Percentiles rank a stretch among this genome's conserved stretches.
Evolutionary conservation across 2,329 filamentous ascomycete species (phyloP).

Genomic region (Calonectria montana): DNA sequence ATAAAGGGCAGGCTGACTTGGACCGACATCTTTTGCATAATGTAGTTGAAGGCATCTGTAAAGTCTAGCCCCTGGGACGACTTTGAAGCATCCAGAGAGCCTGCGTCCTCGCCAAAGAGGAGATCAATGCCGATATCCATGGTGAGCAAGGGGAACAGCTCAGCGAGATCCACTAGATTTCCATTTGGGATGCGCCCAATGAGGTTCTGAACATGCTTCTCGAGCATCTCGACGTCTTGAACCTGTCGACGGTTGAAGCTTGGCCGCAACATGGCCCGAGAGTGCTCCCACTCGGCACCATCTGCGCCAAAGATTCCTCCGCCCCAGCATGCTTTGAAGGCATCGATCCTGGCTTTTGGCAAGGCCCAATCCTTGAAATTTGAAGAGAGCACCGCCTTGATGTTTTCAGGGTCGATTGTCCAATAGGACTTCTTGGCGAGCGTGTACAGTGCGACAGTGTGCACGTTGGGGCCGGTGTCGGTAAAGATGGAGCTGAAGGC

Average conservation of each 20-base stretch:
- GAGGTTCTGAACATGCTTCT: conserved; percentile 8
- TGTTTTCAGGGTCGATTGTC: conserved; percentile 58
- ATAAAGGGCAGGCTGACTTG: background rate
- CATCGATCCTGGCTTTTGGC: conserved; percentile 35
- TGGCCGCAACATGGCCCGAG: conserved; percentile 47
- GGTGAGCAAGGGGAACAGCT: conserved; percentile 14
- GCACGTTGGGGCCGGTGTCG: background rate
- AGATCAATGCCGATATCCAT: conserved; percentile 11
- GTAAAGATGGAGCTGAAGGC: conserved; percentile 17
- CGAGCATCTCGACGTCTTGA: conserved; percentile 30
- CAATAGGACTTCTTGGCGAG: conserved; percentile 6
- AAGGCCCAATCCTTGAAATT: conserved; percentile 60
- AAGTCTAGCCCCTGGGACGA: conserved; percentile 2
- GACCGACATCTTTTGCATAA: conserved; percentile 13
- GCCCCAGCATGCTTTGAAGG: conserved; percentile 49
- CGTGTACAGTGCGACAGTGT: background rate
- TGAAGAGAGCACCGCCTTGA: conserved; percentile 61
- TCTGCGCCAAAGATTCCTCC: conserved; percentile 57
- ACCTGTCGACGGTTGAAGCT: conserved; percentile 42
- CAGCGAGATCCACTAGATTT: conserved; percentile 5
- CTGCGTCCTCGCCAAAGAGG: conserved; percentile 4
- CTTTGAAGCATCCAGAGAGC: background rate
- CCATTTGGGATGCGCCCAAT: background rate
- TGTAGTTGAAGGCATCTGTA: background rate
- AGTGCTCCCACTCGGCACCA: conserved; percentile 55